Percentiles rank a stretch among this genome's conserved stretches.
Evolutionary conservation across 2,329 filamentous ascomycete genomes (phyloP).

Genomic region (Epichloe bromicola): DNA sequence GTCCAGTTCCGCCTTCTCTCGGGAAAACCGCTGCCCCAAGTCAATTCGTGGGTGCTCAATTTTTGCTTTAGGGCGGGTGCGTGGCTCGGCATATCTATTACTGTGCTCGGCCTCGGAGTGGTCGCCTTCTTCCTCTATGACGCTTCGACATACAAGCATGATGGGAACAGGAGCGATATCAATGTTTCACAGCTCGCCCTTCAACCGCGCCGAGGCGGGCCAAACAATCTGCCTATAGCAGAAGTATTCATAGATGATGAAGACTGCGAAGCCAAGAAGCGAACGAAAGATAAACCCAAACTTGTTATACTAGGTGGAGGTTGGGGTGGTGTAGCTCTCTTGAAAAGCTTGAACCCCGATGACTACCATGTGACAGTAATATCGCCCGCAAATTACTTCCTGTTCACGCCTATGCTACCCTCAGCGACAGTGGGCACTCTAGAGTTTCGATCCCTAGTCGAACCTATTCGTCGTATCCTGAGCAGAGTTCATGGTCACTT

Average conservation of each 20-base stretch:
- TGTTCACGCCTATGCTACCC: constrained; percentile 96
- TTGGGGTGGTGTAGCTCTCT: constrained; percentile 83
- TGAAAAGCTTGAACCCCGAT: constrained; percentile 80
- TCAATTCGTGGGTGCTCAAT: constrained; percentile 34
- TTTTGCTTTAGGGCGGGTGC: constrained; percentile 55
- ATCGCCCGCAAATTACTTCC: constrained; percentile 88
- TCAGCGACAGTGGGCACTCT: constrained; percentile 94
- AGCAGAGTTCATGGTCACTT: constrained; percentile 73
- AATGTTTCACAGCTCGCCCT: constrained; percentile 76
- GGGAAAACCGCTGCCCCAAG: constrained; percentile 37
- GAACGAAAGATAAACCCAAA: constrained; percentile 76
- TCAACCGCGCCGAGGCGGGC: constrained; percentile 68
- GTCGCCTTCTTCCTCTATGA: constrained; percentile 89
- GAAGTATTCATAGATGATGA: constrained; percentile 83
- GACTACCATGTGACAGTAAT: constrained; percentile 95
- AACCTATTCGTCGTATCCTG: constrained; percentile 81
- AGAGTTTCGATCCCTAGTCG: constrained; percentile 79
- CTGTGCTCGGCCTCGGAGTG: constrained; percentile 55
- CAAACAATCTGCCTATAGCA: constrained; percentile 88
- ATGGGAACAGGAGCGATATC: constrained; percentile 54
- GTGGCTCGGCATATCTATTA: constrained; percentile 55
- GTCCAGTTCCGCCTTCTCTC: constrained; percentile 24
- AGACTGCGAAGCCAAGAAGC: constrained; percentile 56
- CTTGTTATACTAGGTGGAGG: constrained; percentile 87
- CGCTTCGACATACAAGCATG: constrained; percentile 74